Percentiles rank a stretch among this genome's conserved stretches.
phyloP scores from a whole-genome alignment of 371 early-diverging fungal species.

The Actinomucor elegans region DNA sequence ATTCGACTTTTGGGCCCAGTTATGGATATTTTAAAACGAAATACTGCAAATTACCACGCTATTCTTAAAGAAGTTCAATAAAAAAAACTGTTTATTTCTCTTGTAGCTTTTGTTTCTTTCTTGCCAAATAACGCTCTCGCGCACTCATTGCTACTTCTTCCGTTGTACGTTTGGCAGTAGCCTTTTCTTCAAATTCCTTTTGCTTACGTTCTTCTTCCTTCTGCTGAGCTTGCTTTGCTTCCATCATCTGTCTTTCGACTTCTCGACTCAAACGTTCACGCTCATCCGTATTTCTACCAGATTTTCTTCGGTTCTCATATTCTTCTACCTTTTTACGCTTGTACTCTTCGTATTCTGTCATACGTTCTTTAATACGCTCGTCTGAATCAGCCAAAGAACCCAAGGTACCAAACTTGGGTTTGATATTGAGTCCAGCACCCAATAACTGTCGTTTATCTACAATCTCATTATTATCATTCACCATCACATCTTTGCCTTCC shows the following conservation, averaged over 20 bases:
- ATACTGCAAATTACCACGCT: constrained; percentile 69
- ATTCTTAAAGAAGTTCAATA: constrained; percentile 42
- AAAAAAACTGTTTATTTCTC: constrained; percentile 1
- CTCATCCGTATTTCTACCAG: constrained; percentile 29
- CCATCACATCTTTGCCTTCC: constrained; percentile 49
- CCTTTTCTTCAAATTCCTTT: constrained; percentile 52
- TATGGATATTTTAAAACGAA: constrained; percentile 72
- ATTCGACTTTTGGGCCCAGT: constrained; percentile 87
- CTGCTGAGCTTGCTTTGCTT: constrained; percentile 48
- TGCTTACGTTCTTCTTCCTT: constrained; percentile 54
- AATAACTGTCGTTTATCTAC: constrained; percentile 82
- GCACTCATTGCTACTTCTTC: constrained; percentile 76
- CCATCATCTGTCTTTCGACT: constrained; percentile 57
- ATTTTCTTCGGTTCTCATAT: constrained; percentile 25
- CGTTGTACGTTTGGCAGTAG: constrained; percentile 64
- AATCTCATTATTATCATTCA: constrained; percentile 77
- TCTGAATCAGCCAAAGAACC: constrained; percentile 30
- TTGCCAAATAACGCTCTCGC: constrained; percentile 72
- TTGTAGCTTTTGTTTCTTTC: constrained; percentile 61
- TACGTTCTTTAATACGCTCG: constrained; percentile 47
- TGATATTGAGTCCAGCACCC: constrained; percentile 77
- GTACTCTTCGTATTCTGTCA: constrained; percentile 49
- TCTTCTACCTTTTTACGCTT: constrained; percentile 53
- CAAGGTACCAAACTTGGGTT: constrained; percentile 40
- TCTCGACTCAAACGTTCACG: constrained; percentile 44